phyloP scores from a whole-genome alignment of 805 yeast species.

The Cyberlindnera samutprakarnensis region DNA sequence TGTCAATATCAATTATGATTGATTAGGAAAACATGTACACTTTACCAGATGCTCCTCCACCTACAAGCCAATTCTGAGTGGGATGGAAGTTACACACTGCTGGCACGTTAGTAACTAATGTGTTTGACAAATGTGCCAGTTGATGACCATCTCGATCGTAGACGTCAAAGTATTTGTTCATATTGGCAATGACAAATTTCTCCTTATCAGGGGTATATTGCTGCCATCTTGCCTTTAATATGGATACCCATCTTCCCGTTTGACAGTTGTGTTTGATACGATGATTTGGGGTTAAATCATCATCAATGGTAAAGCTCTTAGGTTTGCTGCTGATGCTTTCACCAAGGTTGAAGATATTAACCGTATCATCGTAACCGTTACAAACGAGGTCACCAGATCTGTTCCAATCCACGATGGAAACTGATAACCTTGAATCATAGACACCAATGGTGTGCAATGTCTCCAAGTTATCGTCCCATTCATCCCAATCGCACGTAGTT shows the following conservation, averaged over 20 bases:
- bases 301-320: constrained; percentile 10
- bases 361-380: constrained; percentile 88
- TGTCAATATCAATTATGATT: too few species aligned
- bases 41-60: constrained; percentile 94
- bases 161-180: constrained; percentile 83
- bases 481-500: constrained; percentile 47
- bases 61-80: constrained; percentile 80
- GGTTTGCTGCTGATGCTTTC: constrained; percentile 17
- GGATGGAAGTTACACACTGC: constrained; percentile 85
- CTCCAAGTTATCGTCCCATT: constrained; percentile 33
- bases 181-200: constrained; percentile 87
- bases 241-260: constrained; percentile 95
- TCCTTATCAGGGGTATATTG: constrained; percentile 60
- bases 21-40: constrained; percentile 45
- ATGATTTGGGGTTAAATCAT: constrained; percentile 48
- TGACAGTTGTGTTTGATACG: constrained; percentile 86
- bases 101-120: constrained; percentile 78
- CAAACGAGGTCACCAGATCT: constrained; percentile 65
- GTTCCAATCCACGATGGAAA: constrained; percentile 73
- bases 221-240: constrained; percentile 86
- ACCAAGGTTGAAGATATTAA: constrained; percentile 60
- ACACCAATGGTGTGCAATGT: constrained; percentile 38
- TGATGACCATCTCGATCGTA: constrained; percentile 72
- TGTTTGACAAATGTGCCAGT: constrained; percentile 63
- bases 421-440: constrained; percentile 69